A percentile compares a stretch with the other conserved stretches of the same genome.
Conservation (phyloP, 2,329 filamentous ascomycete species). For the Lachnellula cervina region DNA sequence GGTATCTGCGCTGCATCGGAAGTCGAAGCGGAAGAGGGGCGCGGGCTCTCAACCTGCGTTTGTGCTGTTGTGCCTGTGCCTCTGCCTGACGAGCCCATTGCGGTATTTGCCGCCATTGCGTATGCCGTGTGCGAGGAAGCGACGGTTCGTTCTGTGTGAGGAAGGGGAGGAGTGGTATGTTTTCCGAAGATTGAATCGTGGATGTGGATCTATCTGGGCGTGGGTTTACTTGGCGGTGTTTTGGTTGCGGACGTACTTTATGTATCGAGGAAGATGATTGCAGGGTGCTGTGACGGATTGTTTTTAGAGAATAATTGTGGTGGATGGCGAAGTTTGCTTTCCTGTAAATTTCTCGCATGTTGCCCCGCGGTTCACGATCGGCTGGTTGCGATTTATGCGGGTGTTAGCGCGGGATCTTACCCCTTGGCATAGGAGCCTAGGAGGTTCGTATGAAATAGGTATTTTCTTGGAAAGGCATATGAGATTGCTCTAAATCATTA, state of each 20-base stretch:
- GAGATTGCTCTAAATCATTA: background rate
- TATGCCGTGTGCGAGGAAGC: background rate
- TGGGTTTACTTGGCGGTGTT: background rate
- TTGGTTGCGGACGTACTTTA: background rate
- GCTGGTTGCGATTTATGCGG: background rate
- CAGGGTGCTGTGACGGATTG: background rate
- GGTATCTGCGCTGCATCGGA: background rate
- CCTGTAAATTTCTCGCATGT: background rate
- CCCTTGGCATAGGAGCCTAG: no score
- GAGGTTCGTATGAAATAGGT: no score
- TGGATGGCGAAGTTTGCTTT: background rate
- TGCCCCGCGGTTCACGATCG: constrained; percentile 1
- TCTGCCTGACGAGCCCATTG: background rate
- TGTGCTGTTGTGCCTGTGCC: background rate
- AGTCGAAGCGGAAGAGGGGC: background rate
- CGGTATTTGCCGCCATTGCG: background rate
- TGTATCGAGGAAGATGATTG: background rate
- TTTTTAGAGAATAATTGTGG: background rate
- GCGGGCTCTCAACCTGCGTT: background rate
- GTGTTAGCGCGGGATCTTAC: background rate
- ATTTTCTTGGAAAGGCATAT: background rate
- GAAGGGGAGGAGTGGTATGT: no score
- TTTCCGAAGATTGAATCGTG: background rate
- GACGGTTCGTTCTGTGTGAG: background rate
- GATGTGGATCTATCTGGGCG: background rate